A percentile compares a stretch with the other conserved stretches of the same genome.
phyloP scores from a whole-genome alignment of 257 asterid genomes.

The Thymus quinquecostatus region DNA sequence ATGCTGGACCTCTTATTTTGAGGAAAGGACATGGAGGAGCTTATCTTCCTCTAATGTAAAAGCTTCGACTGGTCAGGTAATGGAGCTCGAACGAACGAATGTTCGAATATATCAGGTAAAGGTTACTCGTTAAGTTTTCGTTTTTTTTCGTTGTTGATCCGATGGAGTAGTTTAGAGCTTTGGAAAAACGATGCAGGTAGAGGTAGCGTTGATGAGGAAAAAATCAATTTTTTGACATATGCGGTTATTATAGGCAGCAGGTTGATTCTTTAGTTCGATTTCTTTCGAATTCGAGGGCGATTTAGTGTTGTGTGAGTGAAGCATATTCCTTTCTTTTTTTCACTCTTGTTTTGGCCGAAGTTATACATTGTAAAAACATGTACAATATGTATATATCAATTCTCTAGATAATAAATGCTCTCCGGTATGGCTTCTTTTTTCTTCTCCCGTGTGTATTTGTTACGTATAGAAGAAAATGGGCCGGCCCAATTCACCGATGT shows the following conservation, averaged over 20 bases:
- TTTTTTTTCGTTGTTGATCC: conserved; percentile 27
- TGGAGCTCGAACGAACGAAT: neutral
- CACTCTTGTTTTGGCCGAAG: conserved; percentile 3
- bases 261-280: conserved; percentile 41
- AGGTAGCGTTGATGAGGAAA: conserved; percentile 39
- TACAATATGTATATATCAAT: conserved; percentile 47
- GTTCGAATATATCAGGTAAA: conserved; percentile 30
- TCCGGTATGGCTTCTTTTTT: neutral
- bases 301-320: conserved; percentile 36
- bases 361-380: conserved; percentile 42
- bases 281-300: conserved; percentile 33
- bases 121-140: conserved; percentile 25
- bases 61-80: neutral
- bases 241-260: conserved; percentile 43
- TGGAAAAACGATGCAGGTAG: conserved; percentile 29
- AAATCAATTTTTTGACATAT: conserved; percentile 33
- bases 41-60: conserved; percentile 92
- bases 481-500: too few species aligned
- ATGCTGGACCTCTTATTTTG: conserved; percentile 94
- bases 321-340: conserved; percentile 25
- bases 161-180: conserved; percentile 31
- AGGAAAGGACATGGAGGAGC: conserved; percentile 99
- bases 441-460: too few species aligned
- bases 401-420: conserved; percentile 23
- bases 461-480: too few species aligned